Conservation (phyloP, 768 basidiomycete genomes). For the Lyophyllum shimeji region DNA sequence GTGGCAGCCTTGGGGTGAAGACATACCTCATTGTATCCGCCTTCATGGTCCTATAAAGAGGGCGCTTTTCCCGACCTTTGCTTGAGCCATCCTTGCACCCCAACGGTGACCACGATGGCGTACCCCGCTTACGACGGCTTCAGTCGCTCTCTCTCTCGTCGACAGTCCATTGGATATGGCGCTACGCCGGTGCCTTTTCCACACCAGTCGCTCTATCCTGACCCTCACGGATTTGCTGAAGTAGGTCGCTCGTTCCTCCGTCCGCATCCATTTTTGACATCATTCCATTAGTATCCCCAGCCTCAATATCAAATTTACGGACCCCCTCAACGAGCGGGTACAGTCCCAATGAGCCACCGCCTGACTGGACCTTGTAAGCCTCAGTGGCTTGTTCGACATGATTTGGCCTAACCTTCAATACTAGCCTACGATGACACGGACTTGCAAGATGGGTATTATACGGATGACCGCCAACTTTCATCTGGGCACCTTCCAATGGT, state of each 20-base stretch:
- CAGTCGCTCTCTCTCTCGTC: slow-evolving; percentile 33
- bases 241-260: slow-evolving; percentile 25
- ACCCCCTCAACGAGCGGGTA: slow-evolving; percentile 26
- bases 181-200: slow-evolving; percentile 29
- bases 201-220: slow-evolving; percentile 40
- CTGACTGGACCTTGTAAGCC: slow-evolving; percentile 41
- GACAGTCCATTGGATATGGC: slow-evolving; percentile 39
- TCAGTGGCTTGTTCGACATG: not conserved
- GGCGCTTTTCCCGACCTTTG: not conserved
- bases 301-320: slow-evolving; percentile 49
- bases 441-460: slow-evolving; percentile 50
- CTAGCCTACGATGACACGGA: slow-evolving; percentile 59
- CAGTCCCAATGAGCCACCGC: slow-evolving; percentile 38
- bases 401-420: not conserved
- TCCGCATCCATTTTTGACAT: not conserved
- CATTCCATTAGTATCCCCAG: slow-evolving; percentile 37
- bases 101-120: slow-evolving; percentile 14
- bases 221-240: slow-evolving; percentile 32
- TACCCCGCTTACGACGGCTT: slow-evolving; percentile 27
- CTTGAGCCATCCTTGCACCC: slow-evolving; percentile 3
- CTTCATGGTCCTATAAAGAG: slow-evolving; percentile 17
- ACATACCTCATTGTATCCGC: slow-evolving; percentile 15
- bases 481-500: slow-evolving; percentile 34
- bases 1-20: slow-evolving; percentile 13
- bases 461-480: slow-evolving; percentile 41